phyloP scores from a whole-genome alignment of 495 filamentous ascomycete genomes.

The Daldinia vernicosa region DNA sequence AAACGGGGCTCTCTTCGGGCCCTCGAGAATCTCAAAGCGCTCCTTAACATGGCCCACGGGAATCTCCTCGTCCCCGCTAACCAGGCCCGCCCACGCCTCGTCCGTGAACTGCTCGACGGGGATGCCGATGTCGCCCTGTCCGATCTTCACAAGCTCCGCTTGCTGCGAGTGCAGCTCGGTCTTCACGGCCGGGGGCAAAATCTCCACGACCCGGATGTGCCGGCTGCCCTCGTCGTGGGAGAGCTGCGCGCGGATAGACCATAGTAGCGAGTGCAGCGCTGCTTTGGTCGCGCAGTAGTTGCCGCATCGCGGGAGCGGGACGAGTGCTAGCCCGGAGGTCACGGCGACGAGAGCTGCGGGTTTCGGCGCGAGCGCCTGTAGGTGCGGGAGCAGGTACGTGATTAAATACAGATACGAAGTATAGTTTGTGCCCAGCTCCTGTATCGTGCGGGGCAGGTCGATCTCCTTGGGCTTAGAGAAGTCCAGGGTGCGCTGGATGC shows the following conservation, averaged over 20 bases:
- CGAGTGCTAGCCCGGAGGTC: slow-evolving; percentile 62
- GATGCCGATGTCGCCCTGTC: slow-evolving; percentile 61
- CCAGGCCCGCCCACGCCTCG: slow-evolving; percentile 63
- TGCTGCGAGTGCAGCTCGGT: slow-evolving; percentile 67
- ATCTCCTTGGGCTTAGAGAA: slow-evolving; percentile 67
- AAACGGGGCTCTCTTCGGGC: slow-evolving; percentile 24
- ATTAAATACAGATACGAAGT: slow-evolving; percentile 67
- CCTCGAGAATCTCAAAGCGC: slow-evolving; percentile 28
- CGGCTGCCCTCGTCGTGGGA: slow-evolving; percentile 44
- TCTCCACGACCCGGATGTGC: slow-evolving; percentile 67
- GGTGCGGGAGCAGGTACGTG: slow-evolving; percentile 69
- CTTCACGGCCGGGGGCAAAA: slow-evolving; percentile 73
- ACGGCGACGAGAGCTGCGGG: slow-evolving; percentile 58
- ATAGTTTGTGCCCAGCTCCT: slow-evolving; percentile 75
- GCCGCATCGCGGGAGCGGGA: slow-evolving; percentile 60
- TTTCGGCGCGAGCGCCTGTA: slow-evolving; percentile 51
- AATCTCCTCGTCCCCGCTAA: slow-evolving; percentile 60
- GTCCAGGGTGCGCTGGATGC: slow-evolving; percentile 66
- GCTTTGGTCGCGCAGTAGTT: slow-evolving; percentile 70
- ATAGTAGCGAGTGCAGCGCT: slow-evolving; percentile 63
- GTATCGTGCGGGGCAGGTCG: slow-evolving; percentile 60
- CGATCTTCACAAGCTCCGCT: slow-evolving; percentile 53
- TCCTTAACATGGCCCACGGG: slow-evolving; percentile 39
- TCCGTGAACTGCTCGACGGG: slow-evolving; percentile 66
- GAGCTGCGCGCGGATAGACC: slow-evolving; percentile 69